phyloP scores from a whole-genome alignment of 768 basidiomycete species.

The Amanita molliuscula region DNA sequence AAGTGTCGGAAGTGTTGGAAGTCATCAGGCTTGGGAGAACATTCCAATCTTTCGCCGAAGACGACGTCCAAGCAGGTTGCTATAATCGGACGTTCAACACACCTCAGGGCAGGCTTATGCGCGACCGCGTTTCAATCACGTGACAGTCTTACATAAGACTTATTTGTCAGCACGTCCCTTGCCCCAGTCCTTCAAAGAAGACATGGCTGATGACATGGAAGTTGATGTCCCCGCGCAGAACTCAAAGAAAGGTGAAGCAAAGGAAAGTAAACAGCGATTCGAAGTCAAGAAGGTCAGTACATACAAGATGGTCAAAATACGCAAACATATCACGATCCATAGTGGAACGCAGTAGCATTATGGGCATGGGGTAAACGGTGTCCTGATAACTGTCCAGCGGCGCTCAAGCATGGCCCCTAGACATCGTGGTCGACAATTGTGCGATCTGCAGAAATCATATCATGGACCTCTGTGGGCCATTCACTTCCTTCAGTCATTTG shows the following conservation, averaged over 20 bases:
- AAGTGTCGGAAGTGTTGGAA: conserved; percentile 33
- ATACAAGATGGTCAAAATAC: background rate
- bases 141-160: conserved; percentile 6
- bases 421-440: conserved; percentile 98
- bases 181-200: conserved; percentile 3
- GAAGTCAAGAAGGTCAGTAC: conserved; percentile 95
- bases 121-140: conserved; percentile 16
- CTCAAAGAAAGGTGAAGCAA: conserved; percentile 46
- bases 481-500: conserved; percentile 2
- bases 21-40: conserved; percentile 19
- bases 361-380: conserved; percentile 89
- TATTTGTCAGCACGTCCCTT: background rate
- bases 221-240: conserved; percentile 37
- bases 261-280: conserved; percentile 66
- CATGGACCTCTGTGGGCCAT: conserved; percentile 86
- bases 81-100: conserved; percentile 14
- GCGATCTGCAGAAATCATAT: conserved; percentile 99
- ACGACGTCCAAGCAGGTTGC: conserved; percentile 1
- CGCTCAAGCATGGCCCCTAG: conserved; percentile 26
- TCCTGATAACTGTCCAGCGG: conserved; percentile 8
- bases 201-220: conserved; percentile 57
- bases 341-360: conserved; percentile 99
- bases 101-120: conserved; percentile 17
- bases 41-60: conserved; percentile 2
- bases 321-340: conserved; percentile 6